These are phyloP conservation scores for Lachnellula occidentalis DNA, from an alignment of 2,329 filamentous ascomycete genomes.

Conservation along the genomic window DNA sequence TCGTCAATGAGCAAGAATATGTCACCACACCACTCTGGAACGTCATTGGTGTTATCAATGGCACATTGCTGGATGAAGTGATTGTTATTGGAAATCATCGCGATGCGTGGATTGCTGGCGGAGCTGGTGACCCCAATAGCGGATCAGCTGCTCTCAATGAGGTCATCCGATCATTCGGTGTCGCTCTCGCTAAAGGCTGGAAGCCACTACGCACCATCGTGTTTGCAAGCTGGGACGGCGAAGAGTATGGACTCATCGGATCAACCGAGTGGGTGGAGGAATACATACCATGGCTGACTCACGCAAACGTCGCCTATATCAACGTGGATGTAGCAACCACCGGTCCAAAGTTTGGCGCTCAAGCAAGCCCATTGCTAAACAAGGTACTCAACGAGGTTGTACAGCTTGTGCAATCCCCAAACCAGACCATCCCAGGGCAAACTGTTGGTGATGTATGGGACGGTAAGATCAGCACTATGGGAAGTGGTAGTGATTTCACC, in stretches of 20 bases:
- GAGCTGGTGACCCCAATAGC: conserved; percentile 76
- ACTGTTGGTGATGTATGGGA: conserved; percentile 44
- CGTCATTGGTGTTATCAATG: conserved; percentile 88
- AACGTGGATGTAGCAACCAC: conserved; percentile 69
- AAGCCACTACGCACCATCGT: conserved; percentile 85
- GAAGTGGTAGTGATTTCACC: conserved; percentile 63
- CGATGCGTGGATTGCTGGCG: conserved; percentile 85
- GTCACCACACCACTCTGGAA: conserved; percentile 82
- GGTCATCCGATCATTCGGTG: conserved; percentile 68
- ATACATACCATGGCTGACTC: conserved; percentile 67
- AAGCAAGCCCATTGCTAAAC: conserved; percentile 59
- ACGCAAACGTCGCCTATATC: conserved; percentile 66
- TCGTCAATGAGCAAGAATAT: conserved; percentile 76
- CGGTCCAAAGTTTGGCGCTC: conserved; percentile 51
- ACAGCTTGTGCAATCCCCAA: conserved; percentile 39
- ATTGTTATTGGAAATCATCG: conserved; percentile 88
- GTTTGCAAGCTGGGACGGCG: conserved; percentile 69
- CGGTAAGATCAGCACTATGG: conserved; percentile 50
- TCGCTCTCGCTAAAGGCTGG: conserved; percentile 69
- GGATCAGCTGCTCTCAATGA: conserved; percentile 77
- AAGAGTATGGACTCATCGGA: conserved; percentile 76
- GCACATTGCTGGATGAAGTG: conserved; percentile 80
- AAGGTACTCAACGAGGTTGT: conserved; percentile 54
- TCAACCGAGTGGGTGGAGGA: conserved; percentile 87
- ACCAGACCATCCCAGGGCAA: conserved; percentile 34